Base-by-base conservation (phyloP, 2,329 filamentous ascomycete species). In the Aureobasidium sp. region DNA sequence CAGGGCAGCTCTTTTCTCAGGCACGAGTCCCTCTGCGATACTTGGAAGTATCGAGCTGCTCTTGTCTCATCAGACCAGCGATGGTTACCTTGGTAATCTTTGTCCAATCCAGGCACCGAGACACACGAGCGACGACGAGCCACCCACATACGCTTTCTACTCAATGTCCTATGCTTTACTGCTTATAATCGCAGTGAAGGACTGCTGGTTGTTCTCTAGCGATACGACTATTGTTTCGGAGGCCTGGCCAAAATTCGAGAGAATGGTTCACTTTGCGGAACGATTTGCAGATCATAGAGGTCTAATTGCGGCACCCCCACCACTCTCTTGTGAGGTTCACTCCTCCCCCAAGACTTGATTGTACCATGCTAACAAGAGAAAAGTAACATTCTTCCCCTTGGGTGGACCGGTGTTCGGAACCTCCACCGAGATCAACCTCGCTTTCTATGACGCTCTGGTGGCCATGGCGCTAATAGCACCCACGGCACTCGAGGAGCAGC, bases 111-210 rank as follows among this genome's bases (percentile, higher is more conserved):
- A 64, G 53, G 63, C 63, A 37, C 63, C 60, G 2, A 42, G 56
- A n/a, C 65, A 65, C 47, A 49, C 51, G 12, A 39, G 22, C 6
- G 41, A 58, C 9, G 53, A 64, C 9, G 64, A 65, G 44, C 59
- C 60, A 20, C 64, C 62, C n/a, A 66, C 65, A 8, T 65, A 64
- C 34, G 64, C 65, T 14, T 66, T 64, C 41, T 66, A 64, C 44
- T 66, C 65, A 8, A 37, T 66, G 42, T 48, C 52, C 20, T 66
- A 65, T 41, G 61, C 63, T 11, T 49, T 66, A 2, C 61, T 65
- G 1, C 61, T 66, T 5, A 41, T 65, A 15, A 47, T 61, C 22
- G 62, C 64, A 29, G 15, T 41, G 2, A 41, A 41, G 7, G 39
- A 41, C 6, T 41, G 20, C 15, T 41, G 39, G 39, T 41, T 41